Evolutionary conservation across 2,329 filamentous ascomycete genomes (phyloP).

Genomic region (Orbilia blumenaviensis): DNA sequence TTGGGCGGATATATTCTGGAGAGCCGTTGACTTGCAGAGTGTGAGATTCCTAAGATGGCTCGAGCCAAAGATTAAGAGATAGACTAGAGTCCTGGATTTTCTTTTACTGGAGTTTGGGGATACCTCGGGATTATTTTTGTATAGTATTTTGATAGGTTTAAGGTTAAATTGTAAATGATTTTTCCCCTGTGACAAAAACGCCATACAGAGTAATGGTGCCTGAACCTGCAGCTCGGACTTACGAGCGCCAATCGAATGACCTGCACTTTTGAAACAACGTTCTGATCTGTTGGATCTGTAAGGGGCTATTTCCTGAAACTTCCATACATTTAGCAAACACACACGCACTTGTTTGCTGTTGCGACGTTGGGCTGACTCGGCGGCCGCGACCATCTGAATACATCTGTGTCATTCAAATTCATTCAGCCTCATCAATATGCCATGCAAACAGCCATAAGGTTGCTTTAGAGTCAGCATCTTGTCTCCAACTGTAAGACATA

Average conservation of each 20-base stretch:
- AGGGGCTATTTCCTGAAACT: neutral
- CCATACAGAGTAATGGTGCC: no score
- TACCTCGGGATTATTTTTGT: no score
- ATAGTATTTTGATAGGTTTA: no score
- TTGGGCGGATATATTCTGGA: constrained; percentile 40
- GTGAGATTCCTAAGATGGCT: constrained; percentile 38
- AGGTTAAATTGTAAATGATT: no score
- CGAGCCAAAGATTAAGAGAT: constrained; percentile 26
- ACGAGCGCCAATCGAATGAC: no score
- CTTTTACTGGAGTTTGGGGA: neutral
- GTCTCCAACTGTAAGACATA: no score
- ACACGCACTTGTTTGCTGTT: neutral
- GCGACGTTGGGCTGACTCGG: neutral
- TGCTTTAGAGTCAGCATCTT: no score
- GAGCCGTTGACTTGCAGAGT: constrained; percentile 26
- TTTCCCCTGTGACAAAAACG: no score
- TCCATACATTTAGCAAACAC: neutral
- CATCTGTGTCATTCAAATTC: no score
- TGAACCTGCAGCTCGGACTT: no score
- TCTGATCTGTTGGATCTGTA: no score
- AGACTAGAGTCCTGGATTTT: neutral
- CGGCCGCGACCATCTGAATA: neutral
- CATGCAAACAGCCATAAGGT: neutral
- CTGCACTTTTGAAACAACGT: no score
- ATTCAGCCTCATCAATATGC: neutral